Base-by-base conservation (phyloP, 257 asterid genomes). In the Galeopsis tetrahit region DNA sequence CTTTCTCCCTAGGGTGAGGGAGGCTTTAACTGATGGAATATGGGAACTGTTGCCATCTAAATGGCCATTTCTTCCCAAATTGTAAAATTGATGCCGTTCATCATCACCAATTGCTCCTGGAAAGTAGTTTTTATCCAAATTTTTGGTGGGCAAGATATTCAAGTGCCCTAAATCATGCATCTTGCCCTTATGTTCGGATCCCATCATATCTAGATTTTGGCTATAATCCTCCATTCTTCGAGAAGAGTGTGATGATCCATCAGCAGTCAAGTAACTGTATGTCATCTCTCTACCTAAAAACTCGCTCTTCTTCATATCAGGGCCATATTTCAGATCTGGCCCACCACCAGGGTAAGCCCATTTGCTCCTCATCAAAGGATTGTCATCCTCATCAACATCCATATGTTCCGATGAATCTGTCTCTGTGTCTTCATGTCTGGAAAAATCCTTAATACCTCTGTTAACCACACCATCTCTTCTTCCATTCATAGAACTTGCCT, bases 341-440 rank as follows among this genome's bases (percentile, higher is more conserved):
- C 82, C 81, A 66, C 96, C 92, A 68, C 85, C 77, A 66, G 96
- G 94, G 77, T 81, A 95, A 61, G 96, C 96, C 96, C 90, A 89
- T 83, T 95, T 95, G 86, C 97, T 95, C 89, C 96, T 89, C 91
- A 92, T 87, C 85, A 90, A 69, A 55, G 98, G 97, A 79, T 92
- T 92, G 75, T 86, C 88, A 68, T 89, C 95, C 48, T 83, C 95
- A 17, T 85, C 88, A 39, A 82, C 93, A 40, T 84, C 88, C 75
- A 88, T 77, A 66, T 88, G 93, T 72, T 82, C 96, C 17, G 97
- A 92, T 52, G 99, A 95, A 81, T 95, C 99, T 4, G 99, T 90
- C 65, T 95, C 99, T 28, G 98, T 95, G 80, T 92, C 98, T 76
- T 95, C 98, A 77, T 73, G 78, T 75, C 86, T 82, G 42, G 82